phyloP scores from a whole-genome alignment of 169 alveolate species.

The Cryptosporidium canis region DNA sequence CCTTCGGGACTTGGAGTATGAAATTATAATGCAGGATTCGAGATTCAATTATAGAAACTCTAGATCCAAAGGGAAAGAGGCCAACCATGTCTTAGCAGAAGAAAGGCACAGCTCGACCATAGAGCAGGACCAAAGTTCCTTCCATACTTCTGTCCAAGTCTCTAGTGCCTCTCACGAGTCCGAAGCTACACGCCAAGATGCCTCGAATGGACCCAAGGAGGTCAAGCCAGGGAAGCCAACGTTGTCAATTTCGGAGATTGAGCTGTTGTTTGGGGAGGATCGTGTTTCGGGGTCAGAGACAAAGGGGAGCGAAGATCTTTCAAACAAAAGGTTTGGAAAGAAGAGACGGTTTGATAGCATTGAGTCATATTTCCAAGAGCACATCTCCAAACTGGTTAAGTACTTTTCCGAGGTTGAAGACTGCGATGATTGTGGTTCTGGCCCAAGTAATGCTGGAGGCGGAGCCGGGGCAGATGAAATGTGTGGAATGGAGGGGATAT shows the following conservation, averaged over 20 bases:
- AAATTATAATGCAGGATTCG: conserved; percentile 37
- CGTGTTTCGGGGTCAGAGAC: not conserved
- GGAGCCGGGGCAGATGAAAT: not conserved
- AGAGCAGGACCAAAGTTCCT: not conserved
- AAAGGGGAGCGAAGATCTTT: not conserved
- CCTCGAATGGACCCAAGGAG: not conserved
- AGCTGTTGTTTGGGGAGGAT: not conserved
- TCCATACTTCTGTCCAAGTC: too few species aligned
- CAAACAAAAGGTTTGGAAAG: not conserved
- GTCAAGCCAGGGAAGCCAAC: not conserved
- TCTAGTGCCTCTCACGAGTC: too few species aligned
- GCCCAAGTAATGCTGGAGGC: not conserved
- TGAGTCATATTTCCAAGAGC: conserved; percentile 45
- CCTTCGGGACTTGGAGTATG: conserved; percentile 29
- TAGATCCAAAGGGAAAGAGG: not conserved
- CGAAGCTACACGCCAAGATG: not conserved
- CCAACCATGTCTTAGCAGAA: not conserved
- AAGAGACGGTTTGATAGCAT: conserved; percentile 12
- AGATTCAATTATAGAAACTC: not conserved
- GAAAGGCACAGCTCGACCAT: too few species aligned
- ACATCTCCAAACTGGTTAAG: conserved; percentile 8
- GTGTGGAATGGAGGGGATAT: not conserved
- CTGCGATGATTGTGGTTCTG: not conserved
- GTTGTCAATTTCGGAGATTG: not conserved
- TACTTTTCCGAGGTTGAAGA: conserved; percentile 47